Conservation (phyloP, 768 basidiomycete species). For the Candolleomyces efflorescens region DNA sequence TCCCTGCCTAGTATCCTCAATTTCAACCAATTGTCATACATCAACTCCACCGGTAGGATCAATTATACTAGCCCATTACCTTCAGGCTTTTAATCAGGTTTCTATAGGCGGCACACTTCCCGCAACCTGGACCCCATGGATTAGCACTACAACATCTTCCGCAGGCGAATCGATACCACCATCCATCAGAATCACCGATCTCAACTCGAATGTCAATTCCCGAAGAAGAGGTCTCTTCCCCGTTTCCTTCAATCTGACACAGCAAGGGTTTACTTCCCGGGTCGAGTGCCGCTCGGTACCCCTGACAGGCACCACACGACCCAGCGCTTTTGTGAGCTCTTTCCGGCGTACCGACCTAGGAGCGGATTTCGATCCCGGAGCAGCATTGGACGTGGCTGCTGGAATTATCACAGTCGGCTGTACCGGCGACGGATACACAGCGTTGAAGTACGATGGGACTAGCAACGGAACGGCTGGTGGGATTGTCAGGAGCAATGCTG, state of each 20-base stretch:
- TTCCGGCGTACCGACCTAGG: too few relatives aligned
- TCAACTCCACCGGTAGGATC: constrained; percentile 17
- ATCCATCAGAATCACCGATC: background rate
- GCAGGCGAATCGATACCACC: background rate
- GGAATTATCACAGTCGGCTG: constrained; percentile 12
- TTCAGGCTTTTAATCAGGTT: background rate
- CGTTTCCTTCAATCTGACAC: constrained; percentile 14
- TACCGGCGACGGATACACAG: constrained; percentile 1
- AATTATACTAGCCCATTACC: background rate
- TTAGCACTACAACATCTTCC: background rate
- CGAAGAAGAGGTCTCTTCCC: constrained; percentile 10
- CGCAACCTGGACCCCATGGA: constrained; percentile 4
- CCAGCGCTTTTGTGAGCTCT: constrained; percentile 11
- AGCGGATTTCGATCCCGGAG: background rate
- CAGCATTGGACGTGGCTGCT: background rate
- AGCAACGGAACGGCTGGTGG: constrained; percentile 8
- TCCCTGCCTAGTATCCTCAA: constrained; percentile 17
- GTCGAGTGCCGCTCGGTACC: constrained; percentile 12
- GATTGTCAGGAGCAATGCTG: background rate
- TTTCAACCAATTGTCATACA: constrained; percentile 20
- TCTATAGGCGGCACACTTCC: constrained; percentile 11
- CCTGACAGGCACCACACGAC: constrained; percentile 12
- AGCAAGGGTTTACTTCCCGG: constrained; percentile 20
- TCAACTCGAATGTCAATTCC: background rate
- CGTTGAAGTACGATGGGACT: background rate